Evolutionary conservation across 2,329 filamentous ascomycete genomes (phyloP).

Genomic region (Beauveria rudraprayagi): DNA sequence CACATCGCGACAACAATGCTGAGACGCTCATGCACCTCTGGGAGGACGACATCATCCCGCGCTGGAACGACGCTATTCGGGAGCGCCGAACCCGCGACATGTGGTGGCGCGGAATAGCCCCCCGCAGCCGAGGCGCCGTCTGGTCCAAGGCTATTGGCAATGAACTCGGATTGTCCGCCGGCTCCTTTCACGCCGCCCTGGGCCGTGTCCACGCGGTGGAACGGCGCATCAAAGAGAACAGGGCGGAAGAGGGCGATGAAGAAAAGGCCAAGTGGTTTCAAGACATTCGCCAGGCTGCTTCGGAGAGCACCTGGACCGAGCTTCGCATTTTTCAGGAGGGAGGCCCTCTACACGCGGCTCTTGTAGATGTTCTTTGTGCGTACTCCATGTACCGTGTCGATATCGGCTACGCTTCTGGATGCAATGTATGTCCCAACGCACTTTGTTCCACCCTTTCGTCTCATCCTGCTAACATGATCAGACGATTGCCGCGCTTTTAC

Average conservation of each 20-base stretch:
- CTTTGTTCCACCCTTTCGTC: neutral
- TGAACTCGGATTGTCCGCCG: slow-evolving; percentile 56
- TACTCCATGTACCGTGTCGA: slow-evolving; percentile 78
- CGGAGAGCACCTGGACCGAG: slow-evolving; percentile 59
- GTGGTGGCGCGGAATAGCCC: slow-evolving; percentile 75
- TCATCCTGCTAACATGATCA: slow-evolving; percentile 24
- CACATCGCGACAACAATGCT: slow-evolving; percentile 45
- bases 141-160: slow-evolving; percentile 69
- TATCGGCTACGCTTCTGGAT: slow-evolving; percentile 68
- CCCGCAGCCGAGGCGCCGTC: slow-evolving; percentile 58
- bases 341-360: slow-evolving; percentile 57
- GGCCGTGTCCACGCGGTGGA: slow-evolving; percentile 57
- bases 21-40: slow-evolving; percentile 55
- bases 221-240: slow-evolving; percentile 42
- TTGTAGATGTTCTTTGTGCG: slow-evolving; percentile 67
- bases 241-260: slow-evolving; percentile 45
- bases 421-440: slow-evolving; percentile 50
- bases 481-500: slow-evolving; percentile 64
- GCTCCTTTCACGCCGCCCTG: slow-evolving; percentile 64
- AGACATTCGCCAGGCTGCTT: slow-evolving; percentile 56
- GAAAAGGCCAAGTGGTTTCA: slow-evolving; percentile 53
- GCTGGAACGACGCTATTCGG: slow-evolving; percentile 64
- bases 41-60: slow-evolving; percentile 68
- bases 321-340: slow-evolving; percentile 62
- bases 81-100: slow-evolving; percentile 65